Evolutionary conservation across 176 grass and related monocot genomes (phyloP), one percentile per base, ranked within the genome.

Genomic region (Oryza coarctata): DNA sequence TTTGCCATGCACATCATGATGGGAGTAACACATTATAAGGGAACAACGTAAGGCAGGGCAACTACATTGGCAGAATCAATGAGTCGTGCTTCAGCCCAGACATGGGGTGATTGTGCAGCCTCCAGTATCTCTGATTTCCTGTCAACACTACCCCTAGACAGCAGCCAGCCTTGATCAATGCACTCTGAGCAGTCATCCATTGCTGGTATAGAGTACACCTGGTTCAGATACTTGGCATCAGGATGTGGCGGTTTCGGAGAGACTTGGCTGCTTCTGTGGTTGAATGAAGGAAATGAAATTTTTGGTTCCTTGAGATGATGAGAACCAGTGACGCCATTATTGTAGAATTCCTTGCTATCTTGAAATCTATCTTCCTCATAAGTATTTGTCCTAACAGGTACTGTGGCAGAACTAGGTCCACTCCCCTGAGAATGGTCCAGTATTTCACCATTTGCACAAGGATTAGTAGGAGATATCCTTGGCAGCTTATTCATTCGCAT

Each of bases 31-130:
- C 60, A 38, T 88, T 73, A 94, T 6, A 84, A 70, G 45, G 88
- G 88, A 84, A 91, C 69, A 31, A 87, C 76, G 65, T 94, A 94
- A 29, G 92, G 92, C 60, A 94, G 74, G 1, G 70, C 86, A 80
- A 89, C 57, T 36, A 87, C 32, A 76, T 82, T 76, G 22, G 44
- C 70, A 32, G 45, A 57, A 39, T 65, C 80, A 23, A 94, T 78
- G 64, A 60, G 40, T 55, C 77, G 35, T 58, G 80, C 86, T 71
- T 88, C 70, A 28, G 86, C 68, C 86, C 86, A 94, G 34, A 91
- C 86, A 18, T 41, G 38, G 35, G 40, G 65, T 45, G 71, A 68
- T 80, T 88, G n/a, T 30, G 34, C 61, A 47, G 29, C 80, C 47
- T 88, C 49, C 5, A n/a, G 7, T 27, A 30, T 25, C 8, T 0